Evolutionary conservation across 352 stramenopile genomes (phyloP).

Genomic region (Globisporangium polare): DNA sequence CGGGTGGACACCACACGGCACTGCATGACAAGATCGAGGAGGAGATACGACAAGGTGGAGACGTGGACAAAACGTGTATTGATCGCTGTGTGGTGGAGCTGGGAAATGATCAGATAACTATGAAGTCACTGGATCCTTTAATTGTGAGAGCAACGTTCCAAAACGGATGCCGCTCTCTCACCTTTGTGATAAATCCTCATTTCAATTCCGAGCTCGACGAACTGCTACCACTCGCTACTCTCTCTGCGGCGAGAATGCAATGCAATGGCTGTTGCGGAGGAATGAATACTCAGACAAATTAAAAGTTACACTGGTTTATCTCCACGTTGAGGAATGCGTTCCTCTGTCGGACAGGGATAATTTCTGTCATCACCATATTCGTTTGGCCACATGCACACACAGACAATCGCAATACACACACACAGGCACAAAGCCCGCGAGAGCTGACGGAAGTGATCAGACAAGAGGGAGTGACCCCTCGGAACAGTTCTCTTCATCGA

Average conservation of each 20-base stretch:
- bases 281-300: constrained; percentile 78
- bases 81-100: not conserved
- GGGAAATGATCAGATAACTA: constrained; percentile 83
- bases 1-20: too few species aligned
- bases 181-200: constrained; percentile 67
- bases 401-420: constrained; percentile 7
- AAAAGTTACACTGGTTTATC: constrained; percentile 90
- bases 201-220: constrained; percentile 32
- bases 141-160: constrained; percentile 68
- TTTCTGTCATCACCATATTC: constrained; percentile 78
- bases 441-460: constrained; percentile 57
- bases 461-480: constrained; percentile 88
- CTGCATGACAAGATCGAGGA: too few species aligned
- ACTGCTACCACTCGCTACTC: not conserved
- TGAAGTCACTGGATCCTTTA: constrained; percentile 86
- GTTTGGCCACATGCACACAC: constrained; percentile 8
- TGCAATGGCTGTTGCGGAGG: constrained; percentile 7
- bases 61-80: too few species aligned
- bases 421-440: constrained; percentile 2
- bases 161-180: constrained; percentile 71
- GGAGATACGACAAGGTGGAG: too few species aligned
- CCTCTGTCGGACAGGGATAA: constrained; percentile 89
- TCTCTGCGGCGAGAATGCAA: not conserved
- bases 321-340: constrained; percentile 82
- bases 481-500: constrained; percentile 87